Conservation (phyloP, 768 basidiomycete genomes). For the Glaciozyma martinii region DNA sequence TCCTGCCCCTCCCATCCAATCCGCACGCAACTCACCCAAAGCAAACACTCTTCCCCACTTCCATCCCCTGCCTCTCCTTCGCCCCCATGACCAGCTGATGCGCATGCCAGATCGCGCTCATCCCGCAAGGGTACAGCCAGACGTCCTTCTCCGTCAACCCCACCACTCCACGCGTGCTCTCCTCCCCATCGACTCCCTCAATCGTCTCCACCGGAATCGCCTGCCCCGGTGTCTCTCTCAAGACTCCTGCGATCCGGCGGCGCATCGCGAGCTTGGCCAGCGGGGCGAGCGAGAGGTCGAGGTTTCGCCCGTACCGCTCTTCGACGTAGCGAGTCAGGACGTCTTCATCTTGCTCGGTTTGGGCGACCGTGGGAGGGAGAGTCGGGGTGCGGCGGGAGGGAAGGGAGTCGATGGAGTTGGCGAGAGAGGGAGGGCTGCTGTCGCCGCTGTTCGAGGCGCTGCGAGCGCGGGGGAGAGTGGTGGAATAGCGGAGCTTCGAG, state of each 20-base stretch:
- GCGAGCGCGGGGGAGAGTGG: slow-evolving; percentile 26
- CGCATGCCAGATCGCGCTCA: slow-evolving; percentile 89
- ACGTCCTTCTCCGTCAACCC: slow-evolving; percentile 77
- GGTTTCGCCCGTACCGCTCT: slow-evolving; percentile 87
- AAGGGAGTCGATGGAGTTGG: slow-evolving; percentile 20
- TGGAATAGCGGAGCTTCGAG: neutral
- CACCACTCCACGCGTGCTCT: slow-evolving; percentile 57
- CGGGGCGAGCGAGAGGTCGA: slow-evolving; percentile 60
- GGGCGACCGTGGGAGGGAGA: slow-evolving; percentile 37
- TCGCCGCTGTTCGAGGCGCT: slow-evolving; percentile 29
- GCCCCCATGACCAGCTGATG: slow-evolving; percentile 59
- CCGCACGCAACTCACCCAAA: slow-evolving; percentile 65
- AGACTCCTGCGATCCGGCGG: slow-evolving; percentile 77
- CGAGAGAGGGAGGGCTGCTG: slow-evolving; percentile 17
- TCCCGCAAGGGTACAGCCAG: slow-evolving; percentile 75
- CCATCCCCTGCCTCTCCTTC: slow-evolving; percentile 41
- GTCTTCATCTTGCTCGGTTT: slow-evolving; percentile 43
- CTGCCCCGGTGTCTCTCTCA: slow-evolving; percentile 42
- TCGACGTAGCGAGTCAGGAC: slow-evolving; percentile 64
- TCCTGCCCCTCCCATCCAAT: neutral
- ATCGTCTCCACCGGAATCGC: slow-evolving; percentile 39
- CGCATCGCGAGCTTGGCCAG: slow-evolving; percentile 80
- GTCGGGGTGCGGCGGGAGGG: slow-evolving; percentile 41
- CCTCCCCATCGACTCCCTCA: slow-evolving; percentile 19
- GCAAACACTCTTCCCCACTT: slow-evolving; percentile 70